These are phyloP conservation scores for Gynochthodes officinalis DNA, from an alignment of 257 asterid genomes.

Conservation along the genomic window DNA sequence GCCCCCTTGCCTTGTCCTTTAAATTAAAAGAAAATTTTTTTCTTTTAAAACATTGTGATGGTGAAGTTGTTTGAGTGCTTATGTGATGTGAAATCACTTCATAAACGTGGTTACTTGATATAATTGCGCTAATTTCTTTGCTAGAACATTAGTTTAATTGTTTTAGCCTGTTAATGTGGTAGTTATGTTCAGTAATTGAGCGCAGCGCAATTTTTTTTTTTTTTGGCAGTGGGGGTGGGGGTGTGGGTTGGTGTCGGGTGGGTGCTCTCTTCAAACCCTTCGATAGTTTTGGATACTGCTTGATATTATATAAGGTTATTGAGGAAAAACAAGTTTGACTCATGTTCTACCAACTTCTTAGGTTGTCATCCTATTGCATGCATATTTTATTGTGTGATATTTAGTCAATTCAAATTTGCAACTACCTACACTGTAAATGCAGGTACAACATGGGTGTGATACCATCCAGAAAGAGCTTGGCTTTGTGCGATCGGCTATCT, in stretches of 20 bases:
- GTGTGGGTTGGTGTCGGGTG: too few relatives aligned
- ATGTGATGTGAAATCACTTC: not conserved
- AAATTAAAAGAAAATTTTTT: not conserved
- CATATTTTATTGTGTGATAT: not conserved
- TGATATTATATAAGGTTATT: not conserved
- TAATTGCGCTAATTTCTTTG: not conserved
- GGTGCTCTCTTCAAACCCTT: too few relatives aligned
- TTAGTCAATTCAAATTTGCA: not conserved
- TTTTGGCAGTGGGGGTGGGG: too few relatives aligned
- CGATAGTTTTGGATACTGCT: not conserved
- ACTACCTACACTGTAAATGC: slow-evolving; percentile 17
- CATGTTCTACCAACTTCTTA: not conserved
- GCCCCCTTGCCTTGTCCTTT: not conserved
- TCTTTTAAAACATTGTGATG: not conserved
- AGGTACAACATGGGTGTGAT: slow-evolving; percentile 97
- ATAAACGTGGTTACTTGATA: not conserved
- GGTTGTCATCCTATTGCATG: not conserved
- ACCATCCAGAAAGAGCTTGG: slow-evolving; percentile 79
- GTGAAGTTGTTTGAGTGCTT: not conserved
- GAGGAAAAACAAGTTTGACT: not conserved
- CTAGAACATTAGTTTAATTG: not conserved
- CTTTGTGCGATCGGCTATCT: slow-evolving; percentile 72
- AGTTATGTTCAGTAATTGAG: not conserved
- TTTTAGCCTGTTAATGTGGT: not conserved
- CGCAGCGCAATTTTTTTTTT: too few relatives aligned